Conservation (phyloP, 1,284 basidiomycete genomes). For the Marasmius oreades region DNA sequence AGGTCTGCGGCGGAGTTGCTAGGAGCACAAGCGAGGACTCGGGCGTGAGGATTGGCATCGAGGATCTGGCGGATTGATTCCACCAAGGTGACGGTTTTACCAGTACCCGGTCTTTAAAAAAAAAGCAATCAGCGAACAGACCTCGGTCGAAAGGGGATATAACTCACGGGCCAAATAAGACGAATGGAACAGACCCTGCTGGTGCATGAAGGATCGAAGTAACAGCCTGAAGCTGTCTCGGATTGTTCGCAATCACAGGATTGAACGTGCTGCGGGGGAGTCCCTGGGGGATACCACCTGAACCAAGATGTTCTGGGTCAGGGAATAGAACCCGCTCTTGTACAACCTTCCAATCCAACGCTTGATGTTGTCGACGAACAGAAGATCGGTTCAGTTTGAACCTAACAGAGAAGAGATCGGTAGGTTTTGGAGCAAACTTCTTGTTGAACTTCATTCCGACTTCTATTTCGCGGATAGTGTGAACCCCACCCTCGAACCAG, state of each 20-base stretch:
- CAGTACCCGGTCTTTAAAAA: slow-evolving; percentile 31
- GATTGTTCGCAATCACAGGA: slow-evolving; percentile 41
- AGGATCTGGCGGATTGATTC: slow-evolving; percentile 63
- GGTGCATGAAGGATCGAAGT: slow-evolving; percentile 42
- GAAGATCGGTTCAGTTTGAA: slow-evolving; percentile 56
- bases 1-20: slow-evolving; percentile 62
- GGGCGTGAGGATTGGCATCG: slow-evolving; percentile 34
- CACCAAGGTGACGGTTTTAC: slow-evolving; percentile 66
- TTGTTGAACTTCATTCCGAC: slow-evolving; percentile 51
- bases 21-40: slow-evolving; percentile 62
- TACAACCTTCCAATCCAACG: slow-evolving; percentile 28
- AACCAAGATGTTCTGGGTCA: slow-evolving; percentile 1
- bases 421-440: slow-evolving; percentile 37
- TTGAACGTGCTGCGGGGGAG: slow-evolving; percentile 33
- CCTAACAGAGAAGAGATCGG: slow-evolving; percentile 39
- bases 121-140: not conserved
- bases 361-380: slow-evolving; percentile 54
- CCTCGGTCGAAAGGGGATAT: not conserved
- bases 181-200: slow-evolving; percentile 50
- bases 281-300: not conserved
- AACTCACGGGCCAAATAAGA: slow-evolving; percentile 66
- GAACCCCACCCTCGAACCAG: slow-evolving; percentile 59
- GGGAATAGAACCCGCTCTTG: slow-evolving; percentile 18
- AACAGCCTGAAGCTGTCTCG: slow-evolving; percentile 52
- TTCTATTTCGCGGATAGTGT: slow-evolving; percentile 43